Base-by-base conservation (phyloP, 169 alveolate species). In the Plasmodium sp. region DNA sequence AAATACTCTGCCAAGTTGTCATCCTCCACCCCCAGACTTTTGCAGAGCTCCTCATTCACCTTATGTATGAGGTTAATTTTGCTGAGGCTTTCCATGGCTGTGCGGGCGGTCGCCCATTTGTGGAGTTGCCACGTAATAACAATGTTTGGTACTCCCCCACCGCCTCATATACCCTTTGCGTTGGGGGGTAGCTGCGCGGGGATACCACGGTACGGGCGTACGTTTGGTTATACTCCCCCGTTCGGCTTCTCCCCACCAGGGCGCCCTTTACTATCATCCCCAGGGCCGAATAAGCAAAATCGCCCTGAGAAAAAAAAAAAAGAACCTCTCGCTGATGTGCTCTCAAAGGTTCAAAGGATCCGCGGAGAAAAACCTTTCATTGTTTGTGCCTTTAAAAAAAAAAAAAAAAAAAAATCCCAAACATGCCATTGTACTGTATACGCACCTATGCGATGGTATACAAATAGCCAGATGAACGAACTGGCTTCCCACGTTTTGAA, bases 1-100 rank as follows among this genome's bases (percentile, higher is more conserved):
- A 86, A 10, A 39, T 77, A 86, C 27, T 86, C 93, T 39, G 93
- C 39, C 5, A 86, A 48, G 31, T 74, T 86, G 5, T 86, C 93
- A 86, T 86, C 93, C 34, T 86, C 93, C 3, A 86, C 81, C 31
- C 93, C 93, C 2, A 86, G 67, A 36, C 81, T 75, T 5, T 77
- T 79, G 71, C 56, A 54, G 18, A 86, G 72, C 45, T 86, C 85
- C n/a, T 54, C 85, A 39, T 86, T 86, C 41, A 86, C 85, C 67
- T 86, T 86, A 7, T 79, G 93, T 16, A 77, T 77, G 41, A 86
- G 67, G 22, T 86, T 86, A 36, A 86, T 86, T 45, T 86, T 86
- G n/a, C 41, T 86, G 43, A 86, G 71, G 45, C 93, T 9, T 43
- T 86, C 93, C 93, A 86, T 86, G 43, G 77, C 31, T 14, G 39